phyloP scores from a whole-genome alignment of 768 basidiomycete genomes.

The Mycena floridula region DNA sequence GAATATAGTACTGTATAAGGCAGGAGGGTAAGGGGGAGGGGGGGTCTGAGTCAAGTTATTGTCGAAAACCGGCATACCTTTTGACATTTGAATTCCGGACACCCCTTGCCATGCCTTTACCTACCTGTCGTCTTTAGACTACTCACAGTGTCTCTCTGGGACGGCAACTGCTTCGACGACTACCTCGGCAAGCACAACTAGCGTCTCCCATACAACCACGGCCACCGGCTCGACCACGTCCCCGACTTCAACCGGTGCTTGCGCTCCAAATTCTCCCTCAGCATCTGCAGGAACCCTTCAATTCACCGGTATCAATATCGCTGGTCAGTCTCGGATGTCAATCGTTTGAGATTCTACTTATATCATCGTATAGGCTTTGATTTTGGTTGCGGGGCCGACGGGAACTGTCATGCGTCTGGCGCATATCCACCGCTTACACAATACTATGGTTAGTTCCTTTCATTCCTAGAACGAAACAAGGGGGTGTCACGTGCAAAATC shows the following conservation, averaged over 20 bases:
- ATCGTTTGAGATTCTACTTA: no score
- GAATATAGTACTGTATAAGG: no score
- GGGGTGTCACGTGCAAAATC: no score
- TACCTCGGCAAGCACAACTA: slow-evolving; percentile 11
- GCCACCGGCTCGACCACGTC: slow-evolving; percentile 5
- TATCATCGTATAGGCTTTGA: no score
- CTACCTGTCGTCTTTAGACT: slow-evolving; percentile 17
- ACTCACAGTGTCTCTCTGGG: slow-evolving; percentile 29
- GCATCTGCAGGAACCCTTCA: slow-evolving; percentile 24
- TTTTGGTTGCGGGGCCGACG: slow-evolving; percentile 43
- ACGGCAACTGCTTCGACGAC: slow-evolving; percentile 17
- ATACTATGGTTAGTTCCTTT: slow-evolving; percentile 41
- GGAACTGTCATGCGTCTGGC: slow-evolving; percentile 29
- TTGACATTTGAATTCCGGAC: no score
- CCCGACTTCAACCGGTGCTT: slow-evolving; percentile 4
- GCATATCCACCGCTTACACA: slow-evolving; percentile 40
- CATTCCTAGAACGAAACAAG: no score
- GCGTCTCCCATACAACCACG: slow-evolving; percentile 5
- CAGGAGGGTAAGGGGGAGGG: no score
- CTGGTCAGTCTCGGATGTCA: no score
- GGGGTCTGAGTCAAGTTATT: no score
- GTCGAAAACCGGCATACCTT: no score
- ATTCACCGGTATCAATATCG: slow-evolving; percentile 45
- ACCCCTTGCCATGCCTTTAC: no score
- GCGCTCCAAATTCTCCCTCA: slow-evolving; percentile 16